These are phyloP conservation scores for Citrus medica DNA, from an alignment of 345 rosid genomes.

Conservation along the genomic window DNA sequence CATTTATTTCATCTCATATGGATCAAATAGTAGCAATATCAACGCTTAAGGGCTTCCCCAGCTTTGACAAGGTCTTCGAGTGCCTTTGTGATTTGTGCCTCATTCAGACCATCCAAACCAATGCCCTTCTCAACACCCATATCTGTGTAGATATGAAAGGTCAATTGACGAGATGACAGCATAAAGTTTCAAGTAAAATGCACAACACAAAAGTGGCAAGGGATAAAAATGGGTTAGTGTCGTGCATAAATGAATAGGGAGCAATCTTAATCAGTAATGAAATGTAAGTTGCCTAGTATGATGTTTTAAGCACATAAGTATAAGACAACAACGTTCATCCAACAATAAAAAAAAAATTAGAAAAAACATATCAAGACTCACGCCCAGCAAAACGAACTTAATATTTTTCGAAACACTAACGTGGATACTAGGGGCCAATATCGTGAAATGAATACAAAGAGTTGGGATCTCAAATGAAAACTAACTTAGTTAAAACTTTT, in stretches of 20 bases:
- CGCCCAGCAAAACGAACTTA: not conserved
- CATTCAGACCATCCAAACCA: conserved; percentile 57
- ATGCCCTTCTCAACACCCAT: conserved; percentile 77
- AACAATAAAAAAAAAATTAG: not conserved
- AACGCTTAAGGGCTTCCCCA: conserved; percentile 34
- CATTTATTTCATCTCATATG: conserved; percentile 24
- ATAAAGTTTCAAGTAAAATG: not conserved
- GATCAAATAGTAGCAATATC: conserved; percentile 20
- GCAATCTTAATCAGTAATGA: too few relatives aligned
- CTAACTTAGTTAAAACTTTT: too few relatives aligned
- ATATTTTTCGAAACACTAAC: not conserved
- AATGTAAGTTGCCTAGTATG: too few relatives aligned
- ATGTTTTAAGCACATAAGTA: too few relatives aligned
- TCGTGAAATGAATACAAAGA: not conserved
- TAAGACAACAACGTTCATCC: not conserved
- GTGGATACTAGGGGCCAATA: too few relatives aligned
- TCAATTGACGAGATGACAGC: not conserved
- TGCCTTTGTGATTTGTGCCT: conserved; percentile 58
- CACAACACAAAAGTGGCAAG: not conserved
- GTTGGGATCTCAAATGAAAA: too few relatives aligned
- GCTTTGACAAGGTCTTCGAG: conserved; percentile 36
- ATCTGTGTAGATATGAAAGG: conserved; percentile 32
- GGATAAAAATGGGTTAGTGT: not conserved
- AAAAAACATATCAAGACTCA: not conserved
- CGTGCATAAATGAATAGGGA: too few relatives aligned